Evolutionary conservation across 805 yeast species (phyloP).

Genomic region (Yamadazyma sp.): DNA sequence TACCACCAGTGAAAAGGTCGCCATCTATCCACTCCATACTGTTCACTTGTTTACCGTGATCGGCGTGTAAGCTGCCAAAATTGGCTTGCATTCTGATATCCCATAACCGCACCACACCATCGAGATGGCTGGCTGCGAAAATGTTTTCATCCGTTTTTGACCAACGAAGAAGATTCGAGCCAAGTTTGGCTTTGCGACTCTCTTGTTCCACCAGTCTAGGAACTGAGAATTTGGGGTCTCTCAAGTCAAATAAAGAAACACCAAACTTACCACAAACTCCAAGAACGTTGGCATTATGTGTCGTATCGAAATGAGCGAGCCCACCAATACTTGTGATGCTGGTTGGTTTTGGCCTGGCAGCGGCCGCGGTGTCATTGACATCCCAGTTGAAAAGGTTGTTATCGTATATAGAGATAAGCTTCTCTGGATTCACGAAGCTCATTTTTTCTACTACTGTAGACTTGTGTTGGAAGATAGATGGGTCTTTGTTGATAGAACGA

Average conservation of each 20-base stretch:
- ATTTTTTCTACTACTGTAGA: conserved; percentile 28
- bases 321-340: conserved; percentile 54
- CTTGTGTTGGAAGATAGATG: conserved; percentile 19
- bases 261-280: conserved; percentile 74
- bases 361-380: conserved; percentile 39
- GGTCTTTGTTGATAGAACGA: conserved; percentile 27
- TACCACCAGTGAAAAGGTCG: conserved; percentile 58
- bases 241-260: conserved; percentile 68
- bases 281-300: conserved; percentile 50
- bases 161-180: conserved; percentile 58
- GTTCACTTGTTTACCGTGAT: conserved; percentile 48
- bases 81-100: conserved; percentile 66
- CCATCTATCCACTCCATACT: conserved; percentile 59
- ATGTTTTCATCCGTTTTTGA: conserved; percentile 57
- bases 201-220: conserved; percentile 23
- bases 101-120: conserved; percentile 65
- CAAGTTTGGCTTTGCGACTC: conserved; percentile 20
- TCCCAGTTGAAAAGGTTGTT: conserved; percentile 81
- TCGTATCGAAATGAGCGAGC: conserved; percentile 49
- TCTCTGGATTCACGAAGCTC: conserved; percentile 32
- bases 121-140: conserved; percentile 63
- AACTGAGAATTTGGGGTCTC: conserved; percentile 45
- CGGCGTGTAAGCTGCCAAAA: conserved; percentile 54
- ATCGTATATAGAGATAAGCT: conserved; percentile 62
- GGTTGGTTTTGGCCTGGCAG: conserved; percentile 47